phyloP scores from a whole-genome alignment of 1,284 basidiomycete genomes.

The Microstroma glucosiphilum region DNA sequence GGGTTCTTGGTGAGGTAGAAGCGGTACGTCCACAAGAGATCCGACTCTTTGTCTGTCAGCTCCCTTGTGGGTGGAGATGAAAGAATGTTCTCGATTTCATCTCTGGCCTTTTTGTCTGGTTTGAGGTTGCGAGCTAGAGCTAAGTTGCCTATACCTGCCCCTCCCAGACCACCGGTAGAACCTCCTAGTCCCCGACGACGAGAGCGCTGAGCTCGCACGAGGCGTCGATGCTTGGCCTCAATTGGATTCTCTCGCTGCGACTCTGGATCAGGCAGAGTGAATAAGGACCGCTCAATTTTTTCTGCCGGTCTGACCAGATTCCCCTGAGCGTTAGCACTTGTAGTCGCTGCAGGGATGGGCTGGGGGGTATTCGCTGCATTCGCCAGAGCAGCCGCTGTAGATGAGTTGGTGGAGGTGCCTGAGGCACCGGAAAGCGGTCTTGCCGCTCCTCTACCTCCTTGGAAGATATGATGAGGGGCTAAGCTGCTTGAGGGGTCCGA shows the following conservation, averaged over 20 bases:
- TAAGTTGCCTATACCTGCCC: slow-evolving; percentile 58
- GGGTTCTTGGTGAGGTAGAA: slow-evolving; percentile 90
- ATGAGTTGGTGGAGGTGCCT: neutral
- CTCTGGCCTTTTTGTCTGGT: slow-evolving; percentile 84
- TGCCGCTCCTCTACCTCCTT: too few relatives aligned
- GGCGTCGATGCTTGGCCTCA: slow-evolving; percentile 89
- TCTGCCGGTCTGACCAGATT: neutral
- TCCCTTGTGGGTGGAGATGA: slow-evolving; percentile 82
- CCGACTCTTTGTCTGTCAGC: slow-evolving; percentile 85
- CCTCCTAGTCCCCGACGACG: neutral
- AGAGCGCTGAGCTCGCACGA: slow-evolving; percentile 80
- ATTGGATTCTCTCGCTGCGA: slow-evolving; percentile 76
- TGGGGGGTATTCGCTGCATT: slow-evolving; percentile 1
- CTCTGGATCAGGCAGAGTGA: slow-evolving; percentile 89
- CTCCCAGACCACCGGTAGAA: neutral
- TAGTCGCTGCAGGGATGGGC: slow-evolving; percentile 3
- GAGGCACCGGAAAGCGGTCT: too few relatives aligned
- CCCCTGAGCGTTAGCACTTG: neutral
- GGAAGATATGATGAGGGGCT: too few relatives aligned
- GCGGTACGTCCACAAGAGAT: slow-evolving; percentile 95
- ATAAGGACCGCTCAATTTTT: slow-evolving; percentile 57
- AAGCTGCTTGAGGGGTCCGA: slow-evolving; percentile 1
- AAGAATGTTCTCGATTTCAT: slow-evolving; percentile 86
- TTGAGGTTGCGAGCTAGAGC: slow-evolving; percentile 93
- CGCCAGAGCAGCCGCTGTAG: neutral